Conservation (phyloP, 495 filamentous ascomycete genomes). For the Lepidopterella palustris region DNA sequence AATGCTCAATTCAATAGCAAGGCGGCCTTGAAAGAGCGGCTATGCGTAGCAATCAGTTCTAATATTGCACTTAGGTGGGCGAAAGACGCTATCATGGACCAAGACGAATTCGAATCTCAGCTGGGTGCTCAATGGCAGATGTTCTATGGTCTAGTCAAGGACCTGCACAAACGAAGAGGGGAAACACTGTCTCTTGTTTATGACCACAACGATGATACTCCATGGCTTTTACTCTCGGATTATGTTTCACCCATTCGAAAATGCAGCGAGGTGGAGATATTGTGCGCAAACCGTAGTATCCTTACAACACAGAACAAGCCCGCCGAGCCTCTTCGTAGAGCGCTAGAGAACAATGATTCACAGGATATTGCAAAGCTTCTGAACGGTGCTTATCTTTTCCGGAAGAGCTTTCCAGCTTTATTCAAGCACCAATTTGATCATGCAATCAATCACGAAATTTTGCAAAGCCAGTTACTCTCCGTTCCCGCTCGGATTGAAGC, state of each 20-base stretch:
- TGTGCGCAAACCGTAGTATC: slow-evolving; percentile 49
- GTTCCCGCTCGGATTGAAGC: slow-evolving; percentile 61
- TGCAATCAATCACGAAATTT: slow-evolving; percentile 51
- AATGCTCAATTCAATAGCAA: slow-evolving; percentile 29
- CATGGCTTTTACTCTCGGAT: slow-evolving; percentile 78
- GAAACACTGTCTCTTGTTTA: slow-evolving; percentile 70
- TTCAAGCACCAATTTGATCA: slow-evolving; percentile 14
- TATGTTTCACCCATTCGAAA: slow-evolving; percentile 68
- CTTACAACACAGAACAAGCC: slow-evolving; percentile 6
- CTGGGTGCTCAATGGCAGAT: slow-evolving; percentile 81
- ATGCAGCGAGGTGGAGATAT: slow-evolving; percentile 68
- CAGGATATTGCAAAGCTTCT: slow-evolving; percentile 16
- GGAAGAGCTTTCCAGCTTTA: slow-evolving; percentile 5
- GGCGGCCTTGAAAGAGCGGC: slow-evolving; percentile 54
- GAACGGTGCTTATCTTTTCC: slow-evolving; percentile 19
- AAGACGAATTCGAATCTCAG: slow-evolving; percentile 59
- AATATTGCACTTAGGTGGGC: slow-evolving; percentile 55
- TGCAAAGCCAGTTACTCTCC: slow-evolving; percentile 57
- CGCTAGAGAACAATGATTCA: not conserved
- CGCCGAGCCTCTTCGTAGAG: slow-evolving; percentile 7
- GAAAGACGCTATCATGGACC: slow-evolving; percentile 61
- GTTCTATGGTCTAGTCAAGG: slow-evolving; percentile 75
- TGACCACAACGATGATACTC: slow-evolving; percentile 62
- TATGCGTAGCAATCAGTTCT: slow-evolving; percentile 62
- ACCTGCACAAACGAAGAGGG: slow-evolving; percentile 77